Percentiles rank a stretch among this genome's conserved stretches.
Conservation (phyloP, 768 basidiomycete genomes). For the Leccinum aurantiacum region DNA sequence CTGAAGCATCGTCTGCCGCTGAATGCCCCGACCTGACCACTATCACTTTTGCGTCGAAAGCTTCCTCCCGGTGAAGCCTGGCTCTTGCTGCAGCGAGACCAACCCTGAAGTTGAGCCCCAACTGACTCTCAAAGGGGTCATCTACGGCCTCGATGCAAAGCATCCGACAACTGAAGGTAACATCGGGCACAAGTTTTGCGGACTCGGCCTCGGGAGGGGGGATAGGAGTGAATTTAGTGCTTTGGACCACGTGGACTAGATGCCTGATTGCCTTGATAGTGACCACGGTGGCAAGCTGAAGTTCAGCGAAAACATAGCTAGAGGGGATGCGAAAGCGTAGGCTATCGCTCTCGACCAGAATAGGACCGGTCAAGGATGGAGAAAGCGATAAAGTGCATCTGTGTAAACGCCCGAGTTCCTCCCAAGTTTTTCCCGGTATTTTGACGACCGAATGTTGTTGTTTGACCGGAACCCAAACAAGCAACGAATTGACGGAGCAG, state of each 20-base stretch:
- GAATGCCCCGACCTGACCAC: constrained; percentile 43
- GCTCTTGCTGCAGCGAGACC: constrained; percentile 71
- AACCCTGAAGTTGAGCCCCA: constrained; percentile 72
- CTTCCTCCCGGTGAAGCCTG: constrained; percentile 73
- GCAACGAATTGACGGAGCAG: constrained; percentile 42
- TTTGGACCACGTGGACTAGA: constrained; percentile 53
- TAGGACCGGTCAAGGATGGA: constrained; percentile 32
- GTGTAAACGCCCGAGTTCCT: constrained; percentile 65
- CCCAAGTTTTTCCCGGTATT: constrained; percentile 55
- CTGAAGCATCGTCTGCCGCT: constrained; percentile 33
- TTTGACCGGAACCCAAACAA: constrained; percentile 57
- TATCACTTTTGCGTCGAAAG: constrained; percentile 77
- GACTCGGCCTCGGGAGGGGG: constrained; percentile 67
- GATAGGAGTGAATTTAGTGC: constrained; percentile 52
- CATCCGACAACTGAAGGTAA: constrained; percentile 57
- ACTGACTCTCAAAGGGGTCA: constrained; percentile 75
- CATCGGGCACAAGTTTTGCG: constrained; percentile 67
- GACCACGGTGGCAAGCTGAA: constrained; percentile 69
- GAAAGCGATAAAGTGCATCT: constrained; percentile 45
- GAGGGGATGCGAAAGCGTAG: constrained; percentile 77
- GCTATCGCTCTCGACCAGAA: constrained; percentile 60
- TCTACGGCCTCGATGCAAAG: constrained; percentile 80
- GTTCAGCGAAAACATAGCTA: constrained; percentile 70
- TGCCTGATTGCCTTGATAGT: constrained; percentile 75
- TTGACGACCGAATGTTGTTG: constrained; percentile 36